Percentiles rank a stretch among this genome's conserved stretches.
Conservation (phyloP, 2,329 filamentous ascomycete genomes). For the Pseudogymnoascus sp. region DNA sequence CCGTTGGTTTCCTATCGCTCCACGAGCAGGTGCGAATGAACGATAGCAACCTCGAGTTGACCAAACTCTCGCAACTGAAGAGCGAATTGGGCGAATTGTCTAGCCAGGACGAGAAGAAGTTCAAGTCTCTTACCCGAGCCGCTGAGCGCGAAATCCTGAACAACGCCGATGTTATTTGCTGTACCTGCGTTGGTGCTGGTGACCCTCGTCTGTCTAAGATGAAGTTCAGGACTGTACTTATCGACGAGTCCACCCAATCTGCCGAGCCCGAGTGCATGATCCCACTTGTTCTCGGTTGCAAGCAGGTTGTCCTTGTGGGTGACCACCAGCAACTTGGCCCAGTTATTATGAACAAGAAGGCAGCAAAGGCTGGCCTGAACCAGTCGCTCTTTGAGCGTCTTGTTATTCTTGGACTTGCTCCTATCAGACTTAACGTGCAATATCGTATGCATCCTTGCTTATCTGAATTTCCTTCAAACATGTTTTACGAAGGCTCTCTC, state of each 20-base stretch:
- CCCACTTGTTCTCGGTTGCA: conserved; percentile 90
- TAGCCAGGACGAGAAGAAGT: conserved; percentile 96
- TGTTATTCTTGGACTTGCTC: conserved; percentile 80
- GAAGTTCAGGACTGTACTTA: conserved; percentile 96
- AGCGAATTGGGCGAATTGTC: conserved; percentile 83
- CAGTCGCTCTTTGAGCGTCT: conserved; percentile 97
- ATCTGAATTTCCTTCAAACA: conserved; percentile 95
- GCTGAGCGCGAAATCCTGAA: conserved; percentile 91
- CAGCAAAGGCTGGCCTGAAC: conserved; percentile 92
- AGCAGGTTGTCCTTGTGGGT: conserved; percentile 96
- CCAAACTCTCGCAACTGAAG: conserved; percentile 90
- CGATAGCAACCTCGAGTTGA: conserved; percentile 87
- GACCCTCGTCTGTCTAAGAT: conserved; percentile 93
- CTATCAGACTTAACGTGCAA: conserved; percentile 90
- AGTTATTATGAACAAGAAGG: conserved; percentile 99
- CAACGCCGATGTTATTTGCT: conserved; percentile 97
- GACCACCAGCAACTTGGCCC: conserved; percentile 97
- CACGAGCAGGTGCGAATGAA: conserved; percentile 98
- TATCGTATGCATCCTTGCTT: conserved; percentile 99
- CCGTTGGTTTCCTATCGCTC: conserved; percentile 87
- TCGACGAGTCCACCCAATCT: conserved; percentile 96
- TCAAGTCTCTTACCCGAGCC: conserved; percentile 87
- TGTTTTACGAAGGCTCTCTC: conserved; percentile 97
- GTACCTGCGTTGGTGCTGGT: conserved; percentile 94
- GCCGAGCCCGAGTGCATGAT: conserved; percentile 99